Evolutionary conservation across 208 protist genomes (phyloP), one percentile per base, ranked within the genome.

Genomic region (Giardia muris): DNA sequence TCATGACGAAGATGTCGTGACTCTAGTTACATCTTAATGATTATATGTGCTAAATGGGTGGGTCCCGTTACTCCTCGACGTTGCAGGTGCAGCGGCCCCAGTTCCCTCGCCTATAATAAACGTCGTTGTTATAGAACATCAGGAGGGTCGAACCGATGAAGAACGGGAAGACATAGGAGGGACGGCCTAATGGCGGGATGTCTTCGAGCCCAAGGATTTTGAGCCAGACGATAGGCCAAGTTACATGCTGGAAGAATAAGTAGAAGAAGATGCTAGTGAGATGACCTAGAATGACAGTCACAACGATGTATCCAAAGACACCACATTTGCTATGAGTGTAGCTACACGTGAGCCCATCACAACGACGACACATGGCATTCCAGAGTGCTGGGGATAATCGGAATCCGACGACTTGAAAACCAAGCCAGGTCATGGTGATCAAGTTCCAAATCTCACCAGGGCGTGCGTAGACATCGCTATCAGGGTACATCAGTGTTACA

Each of bases 1-100:
- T 0, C 94, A 97, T 0, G 98, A 99, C 94, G 98, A 99, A 93
- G 98, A 99, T 95, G 97, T 99, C 88, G 95, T 99, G 47, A 98
- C 99, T 94, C 97, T 99, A 86, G 96, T 99, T 43, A 98, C 98
- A 94, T 98, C 86, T 46, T 91, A 46, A 91, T 91, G 30, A 30
- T 76, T 39, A 30, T 10, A 30, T 76, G 10, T 76, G 57, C 57
- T n/a, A n/a, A n/a, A n/a, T n/a, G n/a, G n/a, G n/a, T n/a, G n/a
- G n/a, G n/a, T n/a, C n/a, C n/a, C n/a, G n/a, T 76, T 76, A 76
- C 30, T 76, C 57, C 57, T 76, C 57, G 57, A 10, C 10, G 57
- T 76, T 76, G 57, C 10, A 30, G 19, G 10, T 10, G 30, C 10
- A 76, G 30, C 57, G 57, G 57, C 57, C 57, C 57, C 57, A 76